Evolutionary conservation across 192 early-diverging fungal genomes (phyloP).

Genomic region (Entrophospora sp.): DNA sequence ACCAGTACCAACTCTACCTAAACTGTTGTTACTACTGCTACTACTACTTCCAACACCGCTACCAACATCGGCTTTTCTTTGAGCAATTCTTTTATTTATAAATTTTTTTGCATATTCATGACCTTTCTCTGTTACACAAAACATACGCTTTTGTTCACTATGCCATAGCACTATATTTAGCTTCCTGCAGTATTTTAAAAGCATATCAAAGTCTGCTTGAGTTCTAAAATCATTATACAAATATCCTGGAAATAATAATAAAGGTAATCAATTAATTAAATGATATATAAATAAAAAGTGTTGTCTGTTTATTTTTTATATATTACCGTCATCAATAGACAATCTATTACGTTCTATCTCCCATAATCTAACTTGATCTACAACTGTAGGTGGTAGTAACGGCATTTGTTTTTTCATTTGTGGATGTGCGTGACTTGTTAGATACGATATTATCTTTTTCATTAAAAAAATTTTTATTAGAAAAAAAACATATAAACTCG

Average conservation of each 20-base stretch:
- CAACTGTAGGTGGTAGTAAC: slow-evolving; percentile 78
- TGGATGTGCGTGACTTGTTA: slow-evolving; percentile 82
- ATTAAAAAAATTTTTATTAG: background rate
- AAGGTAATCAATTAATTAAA: background rate
- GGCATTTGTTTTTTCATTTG: slow-evolving; percentile 79
- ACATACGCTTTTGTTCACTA: slow-evolving; percentile 52
- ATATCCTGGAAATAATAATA: too few relatives aligned
- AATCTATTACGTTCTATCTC: slow-evolving; percentile 88
- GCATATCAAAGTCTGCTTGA: slow-evolving; percentile 60
- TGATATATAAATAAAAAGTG: background rate
- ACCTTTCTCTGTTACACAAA: slow-evolving; percentile 67
- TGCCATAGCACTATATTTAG: slow-evolving; percentile 71
- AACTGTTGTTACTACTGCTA: too few relatives aligned
- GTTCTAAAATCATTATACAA: slow-evolving; percentile 71
- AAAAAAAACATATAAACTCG: background rate
- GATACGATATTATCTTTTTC: slow-evolving; percentile 74
- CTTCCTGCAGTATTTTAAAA: slow-evolving; percentile 64
- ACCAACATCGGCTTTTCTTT: too few relatives aligned
- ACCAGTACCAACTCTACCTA: too few relatives aligned
- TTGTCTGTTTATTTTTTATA: background rate
- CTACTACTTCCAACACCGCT: too few relatives aligned
- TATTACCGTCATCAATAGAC: slow-evolving; percentile 32
- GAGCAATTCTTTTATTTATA: slow-evolving; percentile 32
- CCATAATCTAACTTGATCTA: slow-evolving; percentile 93
- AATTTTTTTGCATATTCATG: slow-evolving; percentile 52